Base-by-base conservation (phyloP, 129 eudicot species). In the Saposhnikovia divaricata region DNA sequence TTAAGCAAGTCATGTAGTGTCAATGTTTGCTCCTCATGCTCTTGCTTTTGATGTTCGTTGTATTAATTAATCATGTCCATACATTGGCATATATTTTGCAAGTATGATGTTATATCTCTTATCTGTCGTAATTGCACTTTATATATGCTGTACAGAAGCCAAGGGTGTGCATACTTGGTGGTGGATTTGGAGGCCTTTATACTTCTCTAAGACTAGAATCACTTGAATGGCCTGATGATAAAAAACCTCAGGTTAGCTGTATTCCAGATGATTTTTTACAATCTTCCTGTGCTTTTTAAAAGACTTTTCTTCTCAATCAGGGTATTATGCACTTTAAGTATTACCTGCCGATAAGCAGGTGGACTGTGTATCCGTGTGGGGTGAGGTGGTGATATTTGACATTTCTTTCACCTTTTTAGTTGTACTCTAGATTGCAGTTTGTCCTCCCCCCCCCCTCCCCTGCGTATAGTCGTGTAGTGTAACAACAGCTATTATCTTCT, bases 141-240 rank as follows among this genome's bases (percentile, higher is more conserved):
- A 79, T 73, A 85, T 61, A n/a, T 80, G 46, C 81, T 79, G 72
- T 72, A 63, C 90, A 96, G 99, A 89, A 89, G 83, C 98, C 99
- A 25, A 90, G 98, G 84, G 95, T 96, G 69, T 96, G 99, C 91
- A 90, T 96, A 81, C 83, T 96, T 79, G 99, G 99, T 89, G 99
- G 99, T 70, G 99, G 99, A 78, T 96, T 96, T 80, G 99, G 99
- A 83, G 99, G 99, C 79, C 86, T 96, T 39, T 96, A 96, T 82
- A 96, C 99, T 38, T 96, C 99, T 83, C 78, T 96, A 78, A 89
- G 99, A 88, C 86, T 96, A 66, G 97, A 96, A 80, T 96, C 99
- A 70, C 99, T 96, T 83, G 89, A 86, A 47, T 96, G 99, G 99
- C 93, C 98, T 77, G 93, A 92, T 89, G 98, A 89, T 80, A 96